Conservation (phyloP, 73 alveolate genomes). For the Paramecium octaurelia region DNA sequence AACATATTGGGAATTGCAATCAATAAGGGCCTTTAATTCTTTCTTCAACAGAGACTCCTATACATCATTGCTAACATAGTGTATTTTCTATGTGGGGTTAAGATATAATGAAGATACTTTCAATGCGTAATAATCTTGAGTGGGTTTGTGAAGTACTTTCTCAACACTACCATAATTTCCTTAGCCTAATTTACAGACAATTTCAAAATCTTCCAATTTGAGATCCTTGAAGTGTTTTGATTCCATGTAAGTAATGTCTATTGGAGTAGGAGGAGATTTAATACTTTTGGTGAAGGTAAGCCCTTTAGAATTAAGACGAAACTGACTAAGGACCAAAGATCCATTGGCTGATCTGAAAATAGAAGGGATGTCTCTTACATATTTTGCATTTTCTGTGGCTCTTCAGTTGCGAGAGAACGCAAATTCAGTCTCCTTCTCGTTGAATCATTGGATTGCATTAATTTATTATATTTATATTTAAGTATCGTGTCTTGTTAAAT, state of each 20-base stretch:
- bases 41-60: background rate
- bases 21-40: constrained; percentile 18
- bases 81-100: background rate
- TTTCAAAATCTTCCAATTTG: constrained; percentile 58
- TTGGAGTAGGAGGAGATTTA: background rate
- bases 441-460: background rate
- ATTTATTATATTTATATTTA: background rate
- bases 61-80: constrained; percentile 28
- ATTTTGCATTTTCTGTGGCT: background rate
- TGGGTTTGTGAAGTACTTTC: constrained; percentile 50
- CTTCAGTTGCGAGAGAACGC: background rate
- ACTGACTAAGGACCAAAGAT: constrained; percentile 37
- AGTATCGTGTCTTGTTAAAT: background rate
- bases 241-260: constrained; percentile 29
- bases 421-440: background rate
- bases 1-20: constrained; percentile 17
- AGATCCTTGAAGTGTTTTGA: constrained; percentile 32
- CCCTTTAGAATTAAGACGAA: constrained; percentile 25
- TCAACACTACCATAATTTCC: constrained; percentile 58
- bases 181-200: constrained; percentile 48
- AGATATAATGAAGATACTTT: background rate
- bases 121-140: constrained; percentile 47
- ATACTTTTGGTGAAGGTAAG: background rate
- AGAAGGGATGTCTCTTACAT: background rate
- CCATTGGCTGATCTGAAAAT: constrained; percentile 41